Conservation (phyloP, 2,329 filamentous ascomycete genomes). For the Aurifilum marmelostoma region DNA sequence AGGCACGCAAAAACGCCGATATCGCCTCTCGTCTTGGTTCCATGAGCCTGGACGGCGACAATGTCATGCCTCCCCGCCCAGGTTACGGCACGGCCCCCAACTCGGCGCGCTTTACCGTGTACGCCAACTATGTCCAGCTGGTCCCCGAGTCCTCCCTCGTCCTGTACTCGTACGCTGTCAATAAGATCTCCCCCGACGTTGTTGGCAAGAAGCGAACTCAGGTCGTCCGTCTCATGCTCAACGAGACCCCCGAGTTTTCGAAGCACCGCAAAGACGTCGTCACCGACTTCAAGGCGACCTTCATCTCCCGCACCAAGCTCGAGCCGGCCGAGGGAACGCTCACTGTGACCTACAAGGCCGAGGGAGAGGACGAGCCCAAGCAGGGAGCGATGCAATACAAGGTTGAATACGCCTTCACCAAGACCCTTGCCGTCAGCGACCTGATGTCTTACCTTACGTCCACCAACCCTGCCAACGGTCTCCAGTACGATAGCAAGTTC, state of each 20-base stretch:
- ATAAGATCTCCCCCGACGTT: slow-evolving; percentile 25
- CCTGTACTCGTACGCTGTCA: slow-evolving; percentile 33
- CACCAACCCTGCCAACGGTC: slow-evolving; percentile 28
- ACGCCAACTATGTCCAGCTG: slow-evolving; percentile 35
- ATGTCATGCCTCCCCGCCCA: slow-evolving; percentile 30
- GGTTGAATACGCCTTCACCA: slow-evolving; percentile 34
- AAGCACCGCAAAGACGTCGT: slow-evolving; percentile 33
- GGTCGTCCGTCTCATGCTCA: slow-evolving; percentile 34
- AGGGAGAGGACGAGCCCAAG: slow-evolving; percentile 37
- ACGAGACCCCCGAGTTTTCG: slow-evolving; percentile 30
- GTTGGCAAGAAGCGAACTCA: slow-evolving; percentile 31
- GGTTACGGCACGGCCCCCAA: slow-evolving; percentile 31
- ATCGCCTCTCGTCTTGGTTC: slow-evolving; percentile 2
- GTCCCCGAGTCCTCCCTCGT: slow-evolving; percentile 25
- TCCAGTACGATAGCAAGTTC: slow-evolving; percentile 34
- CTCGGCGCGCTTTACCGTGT: slow-evolving; percentile 31
- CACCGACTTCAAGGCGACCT: slow-evolving; percentile 40
- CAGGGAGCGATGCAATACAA: slow-evolving; percentile 30
- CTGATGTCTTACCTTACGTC: slow-evolving; percentile 37
- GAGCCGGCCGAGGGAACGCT: slow-evolving; percentile 14
- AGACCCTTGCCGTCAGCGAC: slow-evolving; percentile 32
- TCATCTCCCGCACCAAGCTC: slow-evolving; percentile 37
- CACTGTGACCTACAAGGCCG: slow-evolving; percentile 35
- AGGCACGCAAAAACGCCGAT: slow-evolving; percentile 16
- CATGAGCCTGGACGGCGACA: slow-evolving; percentile 8